phyloP scores from a whole-genome alignment of 2,329 filamentous ascomycete species.

The Trichoderma sp. region DNA sequence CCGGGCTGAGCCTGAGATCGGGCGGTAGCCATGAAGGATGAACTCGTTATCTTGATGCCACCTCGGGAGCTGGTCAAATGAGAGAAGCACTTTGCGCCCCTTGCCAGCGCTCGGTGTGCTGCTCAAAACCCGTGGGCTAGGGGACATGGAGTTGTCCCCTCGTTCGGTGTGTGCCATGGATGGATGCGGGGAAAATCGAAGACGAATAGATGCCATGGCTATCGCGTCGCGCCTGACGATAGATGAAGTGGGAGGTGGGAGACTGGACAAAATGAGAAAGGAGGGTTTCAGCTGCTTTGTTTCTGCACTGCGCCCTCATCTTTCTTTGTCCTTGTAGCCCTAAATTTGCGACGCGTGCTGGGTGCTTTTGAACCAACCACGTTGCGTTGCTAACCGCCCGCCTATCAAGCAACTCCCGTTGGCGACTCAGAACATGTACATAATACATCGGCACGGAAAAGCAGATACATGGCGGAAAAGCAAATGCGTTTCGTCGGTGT shows the following conservation, averaged over 20 bases:
- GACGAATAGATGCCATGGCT: constrained; percentile 13
- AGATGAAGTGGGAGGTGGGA: background rate
- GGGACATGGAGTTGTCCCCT: background rate
- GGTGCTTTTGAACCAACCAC: background rate
- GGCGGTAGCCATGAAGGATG: constrained; percentile 17
- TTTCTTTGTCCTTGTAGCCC: background rate
- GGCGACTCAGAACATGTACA: background rate
- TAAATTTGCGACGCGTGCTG: constrained; percentile 3
- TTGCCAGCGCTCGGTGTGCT: background rate
- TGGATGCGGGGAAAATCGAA: background rate
- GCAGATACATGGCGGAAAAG: background rate
- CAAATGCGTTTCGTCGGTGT: background rate
- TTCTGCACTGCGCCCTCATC: background rate
- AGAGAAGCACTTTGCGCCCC: background rate
- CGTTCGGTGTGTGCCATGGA: background rate
- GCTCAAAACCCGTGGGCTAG: background rate
- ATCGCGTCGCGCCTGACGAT: too few species aligned
- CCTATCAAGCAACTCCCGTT: background rate
- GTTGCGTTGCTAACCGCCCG: constrained; percentile 10
- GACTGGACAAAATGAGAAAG: background rate
- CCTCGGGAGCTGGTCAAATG: constrained; percentile 6
- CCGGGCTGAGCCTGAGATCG: constrained; percentile 12
- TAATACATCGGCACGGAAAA: background rate
- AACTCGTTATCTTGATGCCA: constrained; percentile 22
- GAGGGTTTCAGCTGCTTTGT: background rate